Base-by-base conservation (phyloP, 2,329 filamentous ascomycete genomes). In the Exophiala aquamarina region DNA sequence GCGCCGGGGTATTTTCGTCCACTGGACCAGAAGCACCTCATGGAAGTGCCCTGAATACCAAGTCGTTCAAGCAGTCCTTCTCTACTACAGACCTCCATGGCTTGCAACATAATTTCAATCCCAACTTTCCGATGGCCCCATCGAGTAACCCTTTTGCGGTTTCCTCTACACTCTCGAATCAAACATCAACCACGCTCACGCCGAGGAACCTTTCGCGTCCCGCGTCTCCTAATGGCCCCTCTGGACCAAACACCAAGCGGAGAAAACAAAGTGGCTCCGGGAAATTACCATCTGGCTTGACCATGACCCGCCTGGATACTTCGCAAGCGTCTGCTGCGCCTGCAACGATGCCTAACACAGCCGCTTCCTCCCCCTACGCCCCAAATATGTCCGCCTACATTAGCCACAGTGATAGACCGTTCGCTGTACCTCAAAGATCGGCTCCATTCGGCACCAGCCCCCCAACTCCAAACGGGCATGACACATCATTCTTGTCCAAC, bases 231-330 rank as follows among this genome's bases (percentile, higher is more conserved):
- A 78, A 70, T 39, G 80, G 76, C 11, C 76, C 82, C 42, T 70
- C 76, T 23, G 86, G 82, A 1, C 86, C 86, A 2, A 75, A 76
- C 26, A 78, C 81, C 34, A 95, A 94, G 74, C 90, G 90, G 70
- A 80, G 90, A 54, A 95, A 95, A 66, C 83, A 85, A 4, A 90
- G 84, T 63, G 77, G 77, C 32, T 79, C 81, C 13, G 68, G 73
- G 26, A 88, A 88, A 64, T 71, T 94, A 11, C 87, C 89, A 1
- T 82, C 79, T 14, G 83, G 81, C 13, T 69, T 95, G 58, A 79
- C 84, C 6, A 95, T 95, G 90, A 95, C 90, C 2, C 82, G 82
- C 45, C 73, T 93, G 28, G 87, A 93, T 57, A 83, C 81, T 2
- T 71, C 65, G 45, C 70, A 70, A 31, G 32, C 47, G 41, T 56